These are phyloP conservation scores for Fragaria iinumae DNA, from an alignment of 306 rosid species.

Conservation along the genomic window DNA sequence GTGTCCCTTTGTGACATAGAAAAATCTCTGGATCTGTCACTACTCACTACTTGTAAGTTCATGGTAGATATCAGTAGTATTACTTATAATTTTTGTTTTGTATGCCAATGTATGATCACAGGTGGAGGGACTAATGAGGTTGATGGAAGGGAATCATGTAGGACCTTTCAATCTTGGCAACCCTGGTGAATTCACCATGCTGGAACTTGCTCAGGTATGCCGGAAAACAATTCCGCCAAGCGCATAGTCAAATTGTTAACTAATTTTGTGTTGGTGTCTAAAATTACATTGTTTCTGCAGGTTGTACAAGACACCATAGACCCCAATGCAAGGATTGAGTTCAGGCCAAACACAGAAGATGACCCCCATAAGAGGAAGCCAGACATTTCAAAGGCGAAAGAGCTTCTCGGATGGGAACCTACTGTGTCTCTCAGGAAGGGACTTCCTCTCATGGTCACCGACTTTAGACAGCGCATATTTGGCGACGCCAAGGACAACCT, in stretches of 20 bases:
- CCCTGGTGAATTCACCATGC: conserved; percentile 99
- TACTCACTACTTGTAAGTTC: neutral
- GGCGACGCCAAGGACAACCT: conserved; percentile 43
- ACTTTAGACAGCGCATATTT: conserved; percentile 75
- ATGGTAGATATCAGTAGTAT: neutral
- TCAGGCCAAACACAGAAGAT: conserved; percentile 89
- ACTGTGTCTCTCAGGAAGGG: conserved; percentile 79
- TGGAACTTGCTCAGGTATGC: conserved; percentile 88
- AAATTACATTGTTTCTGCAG: conserved; percentile 24
- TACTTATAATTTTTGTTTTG: conserved; percentile 4
- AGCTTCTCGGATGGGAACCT: conserved; percentile 91
- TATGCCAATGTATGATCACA: conserved; percentile 17
- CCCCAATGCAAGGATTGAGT: conserved; percentile 83
- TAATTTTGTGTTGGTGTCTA: neutral
- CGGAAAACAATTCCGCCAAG: neutral
- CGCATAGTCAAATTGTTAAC: neutral
- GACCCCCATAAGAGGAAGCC: conserved; percentile 97
- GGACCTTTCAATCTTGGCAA: conserved; percentile 99
- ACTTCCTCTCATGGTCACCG: conserved; percentile 83
- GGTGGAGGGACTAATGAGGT: conserved; percentile 87
- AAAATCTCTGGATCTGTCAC: neutral
- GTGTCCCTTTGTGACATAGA: neutral
- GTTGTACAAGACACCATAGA: conserved; percentile 90
- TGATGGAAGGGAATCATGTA: conserved; percentile 91
- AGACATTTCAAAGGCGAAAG: conserved; percentile 85